Percentiles rank a stretch among this genome's conserved stretches.
Evolutionary conservation across 495 filamentous ascomycete genomes (phyloP).

Genomic region (Physcia stellaris): DNA sequence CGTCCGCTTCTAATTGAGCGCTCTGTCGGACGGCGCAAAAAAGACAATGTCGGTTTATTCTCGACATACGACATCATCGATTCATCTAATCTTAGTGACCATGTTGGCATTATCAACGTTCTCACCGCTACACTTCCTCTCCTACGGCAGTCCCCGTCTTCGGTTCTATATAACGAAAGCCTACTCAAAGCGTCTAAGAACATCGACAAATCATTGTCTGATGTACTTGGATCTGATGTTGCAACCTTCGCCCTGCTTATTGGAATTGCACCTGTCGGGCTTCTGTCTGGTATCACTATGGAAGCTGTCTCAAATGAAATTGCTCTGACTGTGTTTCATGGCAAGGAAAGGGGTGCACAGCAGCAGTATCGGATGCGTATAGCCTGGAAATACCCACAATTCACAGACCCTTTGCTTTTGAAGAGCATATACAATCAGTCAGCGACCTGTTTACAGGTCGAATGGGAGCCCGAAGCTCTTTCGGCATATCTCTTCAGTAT

Average conservation of each 20-base stretch:
- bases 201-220: background rate
- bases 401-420: constrained; percentile 8
- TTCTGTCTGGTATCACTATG: constrained; percentile 29
- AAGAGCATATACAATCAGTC: constrained; percentile 3
- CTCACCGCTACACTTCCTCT: constrained; percentile 33
- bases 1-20: constrained; percentile 21
- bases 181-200: background rate
- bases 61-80: constrained; percentile 34
- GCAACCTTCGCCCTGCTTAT: constrained; percentile 31
- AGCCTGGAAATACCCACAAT: constrained; percentile 15
- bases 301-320: constrained; percentile 5
- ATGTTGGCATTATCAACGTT: constrained; percentile 33
- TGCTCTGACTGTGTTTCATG: background rate
- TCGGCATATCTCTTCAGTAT: constrained; percentile 4
- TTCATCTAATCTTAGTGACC: constrained; percentile 38
- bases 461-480: background rate
- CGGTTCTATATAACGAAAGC: constrained; percentile 31
- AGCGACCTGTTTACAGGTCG: constrained; percentile 3
- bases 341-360: background rate
- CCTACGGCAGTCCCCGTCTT: constrained; percentile 21
- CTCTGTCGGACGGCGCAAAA: constrained; percentile 18
- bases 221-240: constrained; percentile 1
- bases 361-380: constrained; percentile 9
- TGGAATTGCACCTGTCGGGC: constrained; percentile 32
- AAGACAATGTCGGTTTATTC: constrained; percentile 23